These are phyloP conservation scores for Phytophthora megakarya DNA, from an alignment of 352 stramenopile species.

Conservation along the genomic window DNA sequence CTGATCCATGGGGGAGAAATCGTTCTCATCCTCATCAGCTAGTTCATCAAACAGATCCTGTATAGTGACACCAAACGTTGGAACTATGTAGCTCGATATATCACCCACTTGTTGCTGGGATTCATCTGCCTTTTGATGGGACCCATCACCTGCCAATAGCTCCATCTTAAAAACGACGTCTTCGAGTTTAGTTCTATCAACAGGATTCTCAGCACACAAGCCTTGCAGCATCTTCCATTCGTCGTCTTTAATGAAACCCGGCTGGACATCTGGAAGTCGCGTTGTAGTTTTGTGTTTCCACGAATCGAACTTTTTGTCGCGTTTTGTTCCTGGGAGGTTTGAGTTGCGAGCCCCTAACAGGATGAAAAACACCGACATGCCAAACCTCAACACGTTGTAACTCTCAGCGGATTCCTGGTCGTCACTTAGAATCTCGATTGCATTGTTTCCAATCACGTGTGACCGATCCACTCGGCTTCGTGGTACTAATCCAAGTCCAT, in stretches of 20 bases:
- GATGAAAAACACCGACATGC: conserved; percentile 30
- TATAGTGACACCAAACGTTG: conserved; percentile 8
- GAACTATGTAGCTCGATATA: conserved; percentile 16
- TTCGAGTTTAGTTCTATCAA: conserved; percentile 21
- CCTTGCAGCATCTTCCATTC: conserved; percentile 32
- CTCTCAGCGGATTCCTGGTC: conserved; percentile 17
- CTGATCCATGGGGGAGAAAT: conserved; percentile 13
- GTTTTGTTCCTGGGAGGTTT: conserved; percentile 19
- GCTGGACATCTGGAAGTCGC: conserved; percentile 19
- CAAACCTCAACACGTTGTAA: conserved; percentile 30
- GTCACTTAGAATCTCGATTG: background rate
- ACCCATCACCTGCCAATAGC: background rate
- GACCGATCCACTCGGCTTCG: conserved; percentile 24
- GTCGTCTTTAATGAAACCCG: conserved; percentile 20
- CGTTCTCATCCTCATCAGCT: background rate
- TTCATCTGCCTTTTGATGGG: background rate
- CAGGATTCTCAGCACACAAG: conserved; percentile 20
- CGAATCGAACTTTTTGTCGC: conserved; percentile 30
- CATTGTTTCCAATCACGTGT: conserved; percentile 11
- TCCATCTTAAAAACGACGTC: conserved; percentile 31
- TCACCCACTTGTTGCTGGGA: background rate
- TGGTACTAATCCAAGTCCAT: conserved; percentile 27
- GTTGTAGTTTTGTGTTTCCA: conserved; percentile 30
- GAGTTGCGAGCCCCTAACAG: conserved; percentile 26
- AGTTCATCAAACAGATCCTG: conserved; percentile 13